These are phyloP conservation scores for Ciborinia camelliae DNA, from an alignment of 2,329 filamentous ascomycete genomes.

Conservation along the genomic window DNA sequence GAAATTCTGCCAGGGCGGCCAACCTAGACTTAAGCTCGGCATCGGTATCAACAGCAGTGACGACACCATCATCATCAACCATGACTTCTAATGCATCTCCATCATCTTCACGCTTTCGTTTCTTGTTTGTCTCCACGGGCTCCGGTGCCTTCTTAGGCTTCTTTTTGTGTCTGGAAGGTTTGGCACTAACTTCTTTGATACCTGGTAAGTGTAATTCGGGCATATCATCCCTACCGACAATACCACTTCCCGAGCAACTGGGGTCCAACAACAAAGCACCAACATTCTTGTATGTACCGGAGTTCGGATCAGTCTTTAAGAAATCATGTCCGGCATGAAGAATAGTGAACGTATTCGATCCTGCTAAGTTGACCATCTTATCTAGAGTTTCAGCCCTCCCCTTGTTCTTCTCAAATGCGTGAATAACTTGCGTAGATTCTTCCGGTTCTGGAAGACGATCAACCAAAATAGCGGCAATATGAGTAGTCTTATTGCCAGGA, in stretches of 20 bases:
- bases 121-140: slow-evolving; percentile 27
- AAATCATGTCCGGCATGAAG: slow-evolving; percentile 80
- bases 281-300: slow-evolving; percentile 64
- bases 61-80: slow-evolving; percentile 55
- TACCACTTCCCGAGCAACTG: slow-evolving; percentile 93
- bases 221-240: slow-evolving; percentile 81
- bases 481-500: slow-evolving; percentile 96
- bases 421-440: slow-evolving; percentile 50
- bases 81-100: slow-evolving; percentile 36
- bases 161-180: slow-evolving; percentile 33
- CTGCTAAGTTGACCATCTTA: slow-evolving; percentile 80
- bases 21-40: slow-evolving; percentile 63
- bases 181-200: slow-evolving; percentile 28
- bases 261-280: slow-evolving; percentile 82
- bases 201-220: slow-evolving; percentile 61
- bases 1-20: slow-evolving; percentile 72
- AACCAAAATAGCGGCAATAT: slow-evolving; percentile 71
- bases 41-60: slow-evolving; percentile 50
- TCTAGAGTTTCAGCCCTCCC: slow-evolving; percentile 69
- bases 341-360: slow-evolving; percentile 61
- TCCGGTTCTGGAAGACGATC: slow-evolving; percentile 37
- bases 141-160: slow-evolving; percentile 29
- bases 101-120: slow-evolving; percentile 35
- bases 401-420: slow-evolving; percentile 76
- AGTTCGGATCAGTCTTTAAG: slow-evolving; percentile 65